phyloP scores from a whole-genome alignment of 768 basidiomycete species.

The Suillus ampliporus region DNA sequence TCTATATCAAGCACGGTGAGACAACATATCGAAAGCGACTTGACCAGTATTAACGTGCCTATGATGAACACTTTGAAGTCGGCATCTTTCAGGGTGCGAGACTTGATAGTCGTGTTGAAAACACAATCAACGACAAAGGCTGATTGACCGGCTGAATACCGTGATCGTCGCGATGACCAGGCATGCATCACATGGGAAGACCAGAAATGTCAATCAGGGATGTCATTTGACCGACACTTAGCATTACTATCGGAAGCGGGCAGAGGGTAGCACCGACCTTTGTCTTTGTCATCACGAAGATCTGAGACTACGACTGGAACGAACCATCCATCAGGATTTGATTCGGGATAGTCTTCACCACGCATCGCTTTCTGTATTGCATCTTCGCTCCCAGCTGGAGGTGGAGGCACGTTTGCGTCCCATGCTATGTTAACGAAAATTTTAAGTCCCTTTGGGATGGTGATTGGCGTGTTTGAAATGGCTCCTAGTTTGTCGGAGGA shows the following conservation, averaged over 20 bases:
- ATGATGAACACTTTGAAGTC: constrained; percentile 74
- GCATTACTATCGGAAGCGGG: constrained; percentile 8
- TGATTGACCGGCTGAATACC: constrained; percentile 63
- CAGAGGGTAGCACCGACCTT: constrained; percentile 52
- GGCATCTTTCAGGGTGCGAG: constrained; percentile 60
- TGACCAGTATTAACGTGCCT: constrained; percentile 48
- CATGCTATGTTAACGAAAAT: constrained; percentile 79
- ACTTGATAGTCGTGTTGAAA: constrained; percentile 62
- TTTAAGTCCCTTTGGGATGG: constrained; percentile 58
- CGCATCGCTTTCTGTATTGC: constrained; percentile 62
- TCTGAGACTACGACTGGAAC: constrained; percentile 78
- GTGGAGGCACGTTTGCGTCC: constrained; percentile 70
- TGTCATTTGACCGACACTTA: constrained; percentile 1
- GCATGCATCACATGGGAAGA: constrained; percentile 7
- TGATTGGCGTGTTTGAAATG: constrained; percentile 36
- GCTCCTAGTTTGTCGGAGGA: constrained; percentile 9
- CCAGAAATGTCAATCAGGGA: constrained; percentile 22
- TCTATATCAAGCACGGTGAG: constrained; percentile 46
- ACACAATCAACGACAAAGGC: constrained; percentile 78
- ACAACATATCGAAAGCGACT: constrained; percentile 13
- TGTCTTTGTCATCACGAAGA: constrained; percentile 65
- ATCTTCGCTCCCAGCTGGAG: constrained; percentile 64
- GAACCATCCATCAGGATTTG: constrained; percentile 53
- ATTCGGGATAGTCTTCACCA: constrained; percentile 50
- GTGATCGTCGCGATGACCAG: no score